Conservation (phyloP, 345 rosid genomes). For the Fremontodendron californicum region DNA sequence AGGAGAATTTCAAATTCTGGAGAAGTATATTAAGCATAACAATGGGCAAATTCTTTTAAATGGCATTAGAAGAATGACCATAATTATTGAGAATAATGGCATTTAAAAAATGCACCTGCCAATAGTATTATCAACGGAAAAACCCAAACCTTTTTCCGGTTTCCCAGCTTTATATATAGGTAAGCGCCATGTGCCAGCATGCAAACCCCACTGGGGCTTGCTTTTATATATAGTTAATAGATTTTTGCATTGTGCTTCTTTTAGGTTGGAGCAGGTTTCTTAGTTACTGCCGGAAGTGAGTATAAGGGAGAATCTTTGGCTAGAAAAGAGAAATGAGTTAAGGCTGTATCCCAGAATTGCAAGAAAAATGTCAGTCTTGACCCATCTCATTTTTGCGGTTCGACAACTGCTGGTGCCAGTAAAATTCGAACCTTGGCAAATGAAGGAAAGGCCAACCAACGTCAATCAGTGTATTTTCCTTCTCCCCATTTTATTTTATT, state of each 20-base stretch:
- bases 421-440: slow-evolving; percentile 8
- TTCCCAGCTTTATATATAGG: slow-evolving; percentile 89
- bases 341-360: too few species aligned
- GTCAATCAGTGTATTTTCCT: not conserved
- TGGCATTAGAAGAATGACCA: not conserved
- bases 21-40: too few species aligned
- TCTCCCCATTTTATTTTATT: not conserved
- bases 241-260: not conserved
- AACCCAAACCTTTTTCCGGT: slow-evolving; percentile 77
- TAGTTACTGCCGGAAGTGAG: slow-evolving; percentile 64
- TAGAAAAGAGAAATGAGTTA: slow-evolving; percentile 60
- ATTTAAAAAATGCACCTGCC: slow-evolving; percentile 56
- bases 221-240: too few species aligned
- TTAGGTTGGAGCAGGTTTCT: slow-evolving; percentile 84
- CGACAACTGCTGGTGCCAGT: slow-evolving; percentile 7
- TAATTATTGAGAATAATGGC: not conserved
- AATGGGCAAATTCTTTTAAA: not conserved
- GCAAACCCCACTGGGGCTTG: too few species aligned
- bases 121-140: slow-evolving; percentile 82
- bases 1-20: too few species aligned
- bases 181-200: too few species aligned
- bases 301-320: slow-evolving; percentile 83
- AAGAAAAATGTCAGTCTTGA: not conserved
- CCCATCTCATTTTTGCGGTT: not conserved
- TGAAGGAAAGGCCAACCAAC: slow-evolving; percentile 1